phyloP scores from a whole-genome alignment of 768 basidiomycete genomes.

The Lentinula edodes region DNA sequence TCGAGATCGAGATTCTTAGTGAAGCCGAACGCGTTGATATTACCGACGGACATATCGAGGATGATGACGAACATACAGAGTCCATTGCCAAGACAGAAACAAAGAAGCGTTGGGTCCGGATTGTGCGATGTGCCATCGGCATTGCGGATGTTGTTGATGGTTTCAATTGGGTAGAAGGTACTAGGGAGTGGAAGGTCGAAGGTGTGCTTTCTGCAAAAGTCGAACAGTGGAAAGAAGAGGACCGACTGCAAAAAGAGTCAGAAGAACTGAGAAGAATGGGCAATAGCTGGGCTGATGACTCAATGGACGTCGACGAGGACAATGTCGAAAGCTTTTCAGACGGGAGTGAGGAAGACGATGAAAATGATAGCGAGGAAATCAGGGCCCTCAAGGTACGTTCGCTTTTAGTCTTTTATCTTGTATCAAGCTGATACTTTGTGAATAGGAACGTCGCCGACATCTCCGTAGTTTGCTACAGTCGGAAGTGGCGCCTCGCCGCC shows the following conservation, averaged over 20 bases:
- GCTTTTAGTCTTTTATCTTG: constrained; percentile 1
- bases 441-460: constrained; percentile 68
- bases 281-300: constrained; percentile 58
- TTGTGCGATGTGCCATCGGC: constrained; percentile 63
- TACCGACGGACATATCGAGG: constrained; percentile 80
- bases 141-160: constrained; percentile 72
- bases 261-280: constrained; percentile 63
- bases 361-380: constrained; percentile 66
- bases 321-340: constrained; percentile 37
- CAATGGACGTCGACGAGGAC: constrained; percentile 69
- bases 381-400: constrained; percentile 69
- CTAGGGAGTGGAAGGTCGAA: constrained; percentile 57
- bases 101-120: constrained; percentile 61
- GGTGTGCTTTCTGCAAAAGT: constrained; percentile 67
- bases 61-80: constrained; percentile 44
- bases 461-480: constrained; percentile 62
- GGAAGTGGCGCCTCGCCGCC: constrained; percentile 19
- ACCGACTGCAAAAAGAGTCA: constrained; percentile 56
- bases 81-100: constrained; percentile 18
- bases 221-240: constrained; percentile 63
- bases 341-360: constrained; percentile 51
- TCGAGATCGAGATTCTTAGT: constrained; percentile 79
- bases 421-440: constrained; percentile 11
- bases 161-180: constrained; percentile 58
- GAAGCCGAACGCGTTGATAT: constrained; percentile 48